phyloP scores from a whole-genome alignment of 2,329 filamentous ascomycete species.

The Beauveria pseudobassiana region DNA sequence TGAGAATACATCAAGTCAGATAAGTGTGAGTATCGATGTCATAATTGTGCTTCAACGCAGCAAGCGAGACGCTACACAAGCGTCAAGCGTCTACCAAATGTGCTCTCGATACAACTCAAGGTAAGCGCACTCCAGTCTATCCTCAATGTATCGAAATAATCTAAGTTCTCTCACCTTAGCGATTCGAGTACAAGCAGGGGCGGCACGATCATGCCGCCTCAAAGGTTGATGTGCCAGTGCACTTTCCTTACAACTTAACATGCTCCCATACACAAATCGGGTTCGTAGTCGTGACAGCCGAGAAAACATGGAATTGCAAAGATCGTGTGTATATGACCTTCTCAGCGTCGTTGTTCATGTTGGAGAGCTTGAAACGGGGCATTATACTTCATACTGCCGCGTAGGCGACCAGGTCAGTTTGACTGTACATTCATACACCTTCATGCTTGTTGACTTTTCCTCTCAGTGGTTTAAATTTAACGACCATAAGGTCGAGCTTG shows the following conservation, averaged over 20 bases:
- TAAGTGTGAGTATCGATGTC: conserved; percentile 83
- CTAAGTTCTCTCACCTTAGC: conserved; percentile 25
- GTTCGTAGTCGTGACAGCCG: conserved; percentile 43
- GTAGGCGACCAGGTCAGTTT: conserved; percentile 57
- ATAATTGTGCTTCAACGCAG: conserved; percentile 67
- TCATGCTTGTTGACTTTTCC: conserved; percentile 14
- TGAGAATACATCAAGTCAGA: conserved; percentile 82
- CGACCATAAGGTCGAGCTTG: conserved; percentile 84
- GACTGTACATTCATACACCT: neutral
- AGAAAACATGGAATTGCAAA: conserved; percentile 49
- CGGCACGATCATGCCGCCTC: conserved; percentile 61
- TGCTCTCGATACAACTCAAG: conserved; percentile 89
- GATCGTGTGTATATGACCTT: conserved; percentile 75
- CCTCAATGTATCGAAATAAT: neutral
- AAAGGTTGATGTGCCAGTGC: conserved; percentile 81
- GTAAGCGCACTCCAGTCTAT: conserved; percentile 34
- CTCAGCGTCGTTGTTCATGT: conserved; percentile 88
- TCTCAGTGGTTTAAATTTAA: conserved; percentile 89
- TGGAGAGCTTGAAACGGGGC: conserved; percentile 85
- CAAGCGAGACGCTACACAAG: conserved; percentile 78
- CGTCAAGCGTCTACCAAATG: conserved; percentile 79
- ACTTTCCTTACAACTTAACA: conserved; percentile 80
- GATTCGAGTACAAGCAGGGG: conserved; percentile 67
- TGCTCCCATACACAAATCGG: conserved; percentile 79
- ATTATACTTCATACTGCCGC: conserved; percentile 84